Conservation (phyloP, 768 basidiomycete genomes). For the Boletus bicolor region DNA sequence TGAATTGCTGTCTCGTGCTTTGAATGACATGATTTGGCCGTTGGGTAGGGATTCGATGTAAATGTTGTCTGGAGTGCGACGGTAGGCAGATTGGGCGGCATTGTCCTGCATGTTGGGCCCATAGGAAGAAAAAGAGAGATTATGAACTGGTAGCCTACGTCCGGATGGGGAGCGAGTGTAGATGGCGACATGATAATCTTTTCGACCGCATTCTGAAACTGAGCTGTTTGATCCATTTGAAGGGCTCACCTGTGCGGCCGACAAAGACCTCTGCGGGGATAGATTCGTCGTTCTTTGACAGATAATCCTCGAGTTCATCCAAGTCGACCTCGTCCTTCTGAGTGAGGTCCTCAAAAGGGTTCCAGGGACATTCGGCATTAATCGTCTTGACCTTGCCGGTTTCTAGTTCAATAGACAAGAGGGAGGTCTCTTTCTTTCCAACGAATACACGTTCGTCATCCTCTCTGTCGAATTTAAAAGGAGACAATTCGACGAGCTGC, state of each 20-base stretch:
- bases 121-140: slow-evolving; percentile 87
- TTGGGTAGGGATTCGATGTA: slow-evolving; percentile 82
- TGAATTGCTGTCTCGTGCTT: slow-evolving; percentile 32
- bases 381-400: slow-evolving; percentile 78
- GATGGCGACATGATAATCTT: slow-evolving; percentile 90
- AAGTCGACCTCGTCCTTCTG: slow-evolving; percentile 45
- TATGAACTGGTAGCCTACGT: slow-evolving; percentile 56
- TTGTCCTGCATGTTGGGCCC: slow-evolving; percentile 89
- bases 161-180: slow-evolving; percentile 48
- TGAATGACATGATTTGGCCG: slow-evolving; percentile 78
- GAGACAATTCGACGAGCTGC: slow-evolving; percentile 86
- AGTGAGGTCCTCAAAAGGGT: slow-evolving; percentile 55
- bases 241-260: slow-evolving; percentile 57
- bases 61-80: slow-evolving; percentile 68
- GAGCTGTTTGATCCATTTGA: not conserved
- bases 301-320: slow-evolving; percentile 57
- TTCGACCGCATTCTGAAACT: slow-evolving; percentile 9
- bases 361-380: slow-evolving; percentile 76
- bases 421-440: slow-evolving; percentile 85
- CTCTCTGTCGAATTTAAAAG: slow-evolving; percentile 62
- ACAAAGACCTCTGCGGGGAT: slow-evolving; percentile 51
- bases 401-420: slow-evolving; percentile 70
- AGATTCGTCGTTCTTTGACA: slow-evolving; percentile 30
- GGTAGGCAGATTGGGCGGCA: slow-evolving; percentile 67
- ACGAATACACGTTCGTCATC: slow-evolving; percentile 76